Percentiles rank a stretch among this genome's conserved stretches.
phyloP scores from a whole-genome alignment of 768 basidiomycete species.

The Suillus cothurnatus region DNA sequence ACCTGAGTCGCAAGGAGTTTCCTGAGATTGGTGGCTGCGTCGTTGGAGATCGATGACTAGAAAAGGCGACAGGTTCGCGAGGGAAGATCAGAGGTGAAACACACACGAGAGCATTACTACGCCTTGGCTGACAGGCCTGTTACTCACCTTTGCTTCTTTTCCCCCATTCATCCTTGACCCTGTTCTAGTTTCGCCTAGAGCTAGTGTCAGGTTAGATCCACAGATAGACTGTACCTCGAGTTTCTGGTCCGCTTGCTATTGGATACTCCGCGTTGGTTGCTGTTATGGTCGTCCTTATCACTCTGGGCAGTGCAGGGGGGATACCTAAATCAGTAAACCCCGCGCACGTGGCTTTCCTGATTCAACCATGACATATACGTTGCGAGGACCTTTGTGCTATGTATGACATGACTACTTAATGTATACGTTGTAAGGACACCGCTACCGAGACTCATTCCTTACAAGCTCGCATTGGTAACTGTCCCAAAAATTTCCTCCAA shows the following conservation, averaged over 20 bases:
- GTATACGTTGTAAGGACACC: neutral
- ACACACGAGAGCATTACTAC: neutral
- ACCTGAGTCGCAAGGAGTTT: slow-evolving; percentile 33
- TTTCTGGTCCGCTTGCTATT: neutral
- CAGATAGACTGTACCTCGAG: neutral
- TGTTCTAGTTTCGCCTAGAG: neutral
- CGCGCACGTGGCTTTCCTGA: neutral
- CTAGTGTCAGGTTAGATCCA: neutral
- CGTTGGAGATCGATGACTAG: slow-evolving; percentile 26
- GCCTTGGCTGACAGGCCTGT: slow-evolving; percentile 27
- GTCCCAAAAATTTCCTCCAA: slow-evolving; percentile 63
- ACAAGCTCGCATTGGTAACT: slow-evolving; percentile 39
- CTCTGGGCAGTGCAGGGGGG: neutral
- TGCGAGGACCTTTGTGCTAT: no score
- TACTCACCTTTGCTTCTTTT: slow-evolving; percentile 34
- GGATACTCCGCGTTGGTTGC: neutral
- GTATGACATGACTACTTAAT: slow-evolving; percentile 1
- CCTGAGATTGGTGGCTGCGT: slow-evolving; percentile 30
- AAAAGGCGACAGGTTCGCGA: slow-evolving; percentile 25
- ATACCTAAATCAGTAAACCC: neutral
- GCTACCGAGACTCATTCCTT: neutral
- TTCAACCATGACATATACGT: no score
- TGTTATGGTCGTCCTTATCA: neutral
- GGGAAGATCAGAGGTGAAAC: slow-evolving; percentile 15
- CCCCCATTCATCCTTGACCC: slow-evolving; percentile 24